phyloP scores from a whole-genome alignment of 1,284 basidiomycete genomes.

The Leucoagaricus sp. region DNA sequence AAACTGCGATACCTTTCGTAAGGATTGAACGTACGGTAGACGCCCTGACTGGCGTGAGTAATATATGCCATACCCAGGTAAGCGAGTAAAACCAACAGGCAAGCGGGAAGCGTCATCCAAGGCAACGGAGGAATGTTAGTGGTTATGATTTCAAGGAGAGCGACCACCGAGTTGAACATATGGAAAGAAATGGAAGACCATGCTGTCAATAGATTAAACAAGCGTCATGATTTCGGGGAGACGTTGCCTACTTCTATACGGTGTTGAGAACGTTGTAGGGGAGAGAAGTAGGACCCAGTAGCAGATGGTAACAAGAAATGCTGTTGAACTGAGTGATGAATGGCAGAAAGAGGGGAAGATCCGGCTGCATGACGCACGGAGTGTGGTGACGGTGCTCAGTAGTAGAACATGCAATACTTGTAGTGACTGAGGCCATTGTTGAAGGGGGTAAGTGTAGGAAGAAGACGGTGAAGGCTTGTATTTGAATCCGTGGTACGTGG shows the following conservation, averaged over 20 bases:
- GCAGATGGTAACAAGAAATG: slow-evolving; percentile 67
- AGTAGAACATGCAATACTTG: slow-evolving; percentile 59
- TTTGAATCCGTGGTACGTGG: slow-evolving; percentile 34
- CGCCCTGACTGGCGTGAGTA: slow-evolving; percentile 55
- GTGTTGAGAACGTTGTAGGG: slow-evolving; percentile 37
- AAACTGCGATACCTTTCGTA: neutral
- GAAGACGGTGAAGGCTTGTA: slow-evolving; percentile 16
- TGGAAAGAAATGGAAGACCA: slow-evolving; percentile 65
- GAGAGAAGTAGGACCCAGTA: slow-evolving; percentile 62
- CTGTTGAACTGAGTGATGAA: slow-evolving; percentile 30
- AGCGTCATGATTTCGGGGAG: neutral
- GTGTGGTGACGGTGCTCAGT: slow-evolving; percentile 53
- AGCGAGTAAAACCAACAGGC: slow-evolving; percentile 51
- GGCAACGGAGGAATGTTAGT: slow-evolving; percentile 54
- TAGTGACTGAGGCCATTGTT: slow-evolving; percentile 53
- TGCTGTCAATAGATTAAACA: slow-evolving; percentile 29
- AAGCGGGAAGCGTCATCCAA: slow-evolving; percentile 52
- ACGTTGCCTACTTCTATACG: neutral
- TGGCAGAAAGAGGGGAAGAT: neutral
- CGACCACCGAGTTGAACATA: slow-evolving; percentile 61
- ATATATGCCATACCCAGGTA: slow-evolving; percentile 73
- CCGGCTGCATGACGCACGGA: slow-evolving; percentile 47
- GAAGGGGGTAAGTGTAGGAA: slow-evolving; percentile 50
- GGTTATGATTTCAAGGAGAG: slow-evolving; percentile 57
- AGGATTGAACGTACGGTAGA: slow-evolving; percentile 54